Conservation (phyloP, 768 basidiomycete genomes). For the Termitomyces sp. region DNA sequence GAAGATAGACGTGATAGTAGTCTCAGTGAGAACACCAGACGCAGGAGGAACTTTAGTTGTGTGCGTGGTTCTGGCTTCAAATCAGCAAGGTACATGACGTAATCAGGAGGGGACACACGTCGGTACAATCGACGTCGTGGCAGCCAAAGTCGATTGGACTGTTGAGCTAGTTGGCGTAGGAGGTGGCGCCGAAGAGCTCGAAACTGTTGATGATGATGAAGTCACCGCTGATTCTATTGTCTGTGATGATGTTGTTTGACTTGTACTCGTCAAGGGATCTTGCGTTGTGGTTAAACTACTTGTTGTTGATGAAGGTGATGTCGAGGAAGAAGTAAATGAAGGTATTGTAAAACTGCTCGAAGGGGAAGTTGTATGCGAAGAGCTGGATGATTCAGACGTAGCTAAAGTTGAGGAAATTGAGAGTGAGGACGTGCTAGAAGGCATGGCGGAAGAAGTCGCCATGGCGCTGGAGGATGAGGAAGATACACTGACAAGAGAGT, state of each 20-base stretch:
- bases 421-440: conserved; percentile 17
- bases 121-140: conserved; percentile 11
- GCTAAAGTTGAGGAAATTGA: conserved; percentile 15
- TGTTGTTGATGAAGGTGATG: conserved; percentile 11
- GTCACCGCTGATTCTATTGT: conserved; percentile 13
- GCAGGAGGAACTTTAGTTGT: not conserved
- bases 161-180: conserved; percentile 17
- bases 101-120: conserved; percentile 17
- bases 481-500: not conserved
- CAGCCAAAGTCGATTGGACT: conserved; percentile 11
- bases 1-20: conserved; percentile 50
- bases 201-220: conserved; percentile 13
- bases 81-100: conserved; percentile 10
- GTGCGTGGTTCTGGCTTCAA: not conserved
- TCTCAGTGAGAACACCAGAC: conserved; percentile 6
- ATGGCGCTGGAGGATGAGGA: not conserved
- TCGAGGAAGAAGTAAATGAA: conserved; percentile 17
- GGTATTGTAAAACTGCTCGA: conserved; percentile 20
- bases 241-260: conserved; percentile 10
- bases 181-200: conserved; percentile 17
- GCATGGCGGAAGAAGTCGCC: conserved; percentile 7
- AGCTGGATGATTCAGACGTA: conserved; percentile 8
- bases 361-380: conserved; percentile 13
- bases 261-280: conserved; percentile 5
- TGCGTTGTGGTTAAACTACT: conserved; percentile 8